Evolutionary conservation across 306 rosid species (phyloP), one percentile per base, ranked within the genome.

Genomic region (Cicer cuneatum): DNA sequence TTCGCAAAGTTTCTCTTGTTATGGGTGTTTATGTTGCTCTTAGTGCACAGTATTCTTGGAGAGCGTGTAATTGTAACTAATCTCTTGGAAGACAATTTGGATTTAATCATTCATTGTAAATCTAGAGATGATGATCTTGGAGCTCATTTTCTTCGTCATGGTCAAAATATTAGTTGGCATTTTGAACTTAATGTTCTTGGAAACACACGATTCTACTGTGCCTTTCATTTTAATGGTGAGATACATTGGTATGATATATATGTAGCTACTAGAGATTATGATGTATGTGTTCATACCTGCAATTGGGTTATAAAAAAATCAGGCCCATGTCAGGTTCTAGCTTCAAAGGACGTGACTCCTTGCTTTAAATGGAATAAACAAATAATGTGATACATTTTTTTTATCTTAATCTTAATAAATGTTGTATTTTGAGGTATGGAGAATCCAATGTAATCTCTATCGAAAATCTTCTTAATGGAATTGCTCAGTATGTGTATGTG

Each of bases 101-200:
- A 40, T 14, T 6, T 71, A 16, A 71, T 42, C 3, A 12, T 71
- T 41, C 76, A 56, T 4, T 71, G 76, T 41, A 71, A 71, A 56
- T 71, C 76, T 5, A 0, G 0, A 40, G 54, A 56, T 6, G 7
- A 56, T 57, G 76, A 71, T 71, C 29, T 71, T 24, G 66, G 54
- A 56, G n/a, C 2, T 1, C 54, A 71, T 1, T 7, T 57, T 57
- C 66, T 71, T 51, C 15, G 0, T 57, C 14, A 12, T 41, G 66
- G 66, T 18, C 4, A 24, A 1, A 18, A 0, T 11, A 4, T 5
- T 71, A 49, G 5, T 1, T 39, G 29, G 11, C 9, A 8, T 18
- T 66, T 66, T 66, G 11, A 1, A 11, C 3, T 7, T 66, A 19
- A 5, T 0, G 0, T 18, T 2, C 2, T 66, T 19, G 18, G 39